Percentiles rank a stretch among this genome's conserved stretches.
Evolutionary conservation across 768 basidiomycete genomes (phyloP).

Genomic region (Jaapia argillacea): DNA sequence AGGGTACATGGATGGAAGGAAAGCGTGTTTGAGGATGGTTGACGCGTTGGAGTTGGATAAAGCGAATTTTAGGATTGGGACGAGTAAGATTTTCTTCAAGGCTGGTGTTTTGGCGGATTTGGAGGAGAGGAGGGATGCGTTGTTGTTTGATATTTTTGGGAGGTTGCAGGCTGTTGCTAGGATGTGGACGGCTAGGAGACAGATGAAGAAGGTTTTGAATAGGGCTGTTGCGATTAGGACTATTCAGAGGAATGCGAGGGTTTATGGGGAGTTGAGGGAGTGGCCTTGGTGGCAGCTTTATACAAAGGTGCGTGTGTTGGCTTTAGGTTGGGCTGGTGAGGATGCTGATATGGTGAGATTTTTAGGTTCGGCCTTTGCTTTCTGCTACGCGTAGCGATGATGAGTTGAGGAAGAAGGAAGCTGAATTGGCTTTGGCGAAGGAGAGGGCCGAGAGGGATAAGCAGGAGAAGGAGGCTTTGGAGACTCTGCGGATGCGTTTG

Average conservation of each 20-base stretch:
- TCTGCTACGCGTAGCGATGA: constrained; percentile 91
- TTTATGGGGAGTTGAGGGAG: constrained; percentile 82
- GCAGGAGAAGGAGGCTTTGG: constrained; percentile 67
- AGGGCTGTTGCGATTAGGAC: constrained; percentile 85
- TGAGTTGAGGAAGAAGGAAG: constrained; percentile 79
- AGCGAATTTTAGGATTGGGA: constrained; percentile 79
- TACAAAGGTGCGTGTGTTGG: constrained; percentile 53
- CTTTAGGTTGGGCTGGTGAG: background rate
- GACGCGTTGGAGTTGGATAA: constrained; percentile 83
- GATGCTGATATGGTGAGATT: constrained; percentile 1
- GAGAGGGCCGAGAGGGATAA: constrained; percentile 86
- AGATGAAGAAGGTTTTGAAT: constrained; percentile 92
- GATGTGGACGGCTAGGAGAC: constrained; percentile 78
- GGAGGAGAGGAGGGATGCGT: constrained; percentile 81
- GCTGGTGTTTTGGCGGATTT: constrained; percentile 94
- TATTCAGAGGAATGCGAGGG: constrained; percentile 87
- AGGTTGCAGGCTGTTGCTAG: constrained; percentile 79
- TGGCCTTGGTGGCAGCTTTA: constrained; percentile 99
- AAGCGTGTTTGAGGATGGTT: constrained; percentile 88
- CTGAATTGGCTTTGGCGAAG: constrained; percentile 69
- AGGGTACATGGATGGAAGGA: constrained; percentile 97
- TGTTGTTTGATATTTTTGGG: constrained; percentile 86
- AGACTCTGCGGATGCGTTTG: constrained; percentile 71
- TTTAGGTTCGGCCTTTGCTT: constrained; percentile 79
- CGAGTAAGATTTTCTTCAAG: constrained; percentile 98